Conservation (phyloP, 208 protist genomes). For the Crithidia fasciculata region DNA sequence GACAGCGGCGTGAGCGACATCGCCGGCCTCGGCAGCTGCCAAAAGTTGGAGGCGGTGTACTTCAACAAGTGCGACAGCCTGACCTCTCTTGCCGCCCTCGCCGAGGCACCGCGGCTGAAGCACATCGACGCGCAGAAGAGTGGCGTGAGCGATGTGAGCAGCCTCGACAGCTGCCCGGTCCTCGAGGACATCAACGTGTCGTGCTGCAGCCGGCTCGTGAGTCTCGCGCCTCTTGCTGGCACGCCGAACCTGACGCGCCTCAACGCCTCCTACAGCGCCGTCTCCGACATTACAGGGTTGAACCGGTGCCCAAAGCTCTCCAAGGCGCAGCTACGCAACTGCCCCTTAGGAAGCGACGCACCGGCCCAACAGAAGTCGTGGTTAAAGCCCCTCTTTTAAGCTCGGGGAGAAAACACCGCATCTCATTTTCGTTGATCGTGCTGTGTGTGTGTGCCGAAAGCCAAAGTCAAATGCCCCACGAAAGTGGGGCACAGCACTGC, state of each 20-base stretch:
- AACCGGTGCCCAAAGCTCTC: neutral
- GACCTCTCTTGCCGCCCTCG: neutral
- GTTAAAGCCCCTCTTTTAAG: neutral
- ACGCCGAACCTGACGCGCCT: slow-evolving; percentile 3
- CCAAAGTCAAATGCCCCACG: too few relatives aligned
- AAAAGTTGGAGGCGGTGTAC: slow-evolving; percentile 1
- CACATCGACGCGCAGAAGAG: slow-evolving; percentile 11
- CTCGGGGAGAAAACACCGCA: too few relatives aligned
- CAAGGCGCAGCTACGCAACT: slow-evolving; percentile 1
- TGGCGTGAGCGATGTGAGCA: slow-evolving; percentile 10
- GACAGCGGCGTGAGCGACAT: slow-evolving; percentile 5
- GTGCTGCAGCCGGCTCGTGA: neutral
- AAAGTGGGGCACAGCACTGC: too few relatives aligned
- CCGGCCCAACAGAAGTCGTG: neutral
- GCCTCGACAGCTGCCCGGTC: neutral
- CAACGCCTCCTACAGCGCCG: slow-evolving; percentile 8
- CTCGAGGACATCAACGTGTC: slow-evolving; percentile 9
- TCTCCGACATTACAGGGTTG: neutral
- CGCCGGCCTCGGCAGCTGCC: neutral
- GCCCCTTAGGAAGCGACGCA: neutral
- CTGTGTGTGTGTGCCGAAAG: too few relatives aligned
- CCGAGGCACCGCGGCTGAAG: slow-evolving; percentile 1
- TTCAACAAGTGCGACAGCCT: slow-evolving; percentile 4
- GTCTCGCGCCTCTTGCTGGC: slow-evolving; percentile 4
- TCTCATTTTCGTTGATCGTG: neutral